Evolutionary conservation across 192 early-diverging fungal genomes (phyloP), one percentile per base, ranked within the genome.

Genomic region (Backusella westeae): DNA sequence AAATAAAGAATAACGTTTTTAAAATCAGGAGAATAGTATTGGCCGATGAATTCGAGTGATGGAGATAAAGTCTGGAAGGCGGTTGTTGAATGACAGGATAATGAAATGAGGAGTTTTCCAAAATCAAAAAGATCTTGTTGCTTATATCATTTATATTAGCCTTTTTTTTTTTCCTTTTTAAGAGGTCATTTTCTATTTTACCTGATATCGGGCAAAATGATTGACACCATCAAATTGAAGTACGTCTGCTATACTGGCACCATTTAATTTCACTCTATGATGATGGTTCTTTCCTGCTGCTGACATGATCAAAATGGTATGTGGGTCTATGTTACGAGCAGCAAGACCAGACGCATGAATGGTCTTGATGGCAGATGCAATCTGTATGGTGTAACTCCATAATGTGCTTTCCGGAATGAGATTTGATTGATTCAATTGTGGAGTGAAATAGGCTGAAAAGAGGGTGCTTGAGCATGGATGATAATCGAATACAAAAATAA

Each of bases 401-500:
- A 97, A 77, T 19, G 83, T 81, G 14, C 83, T 84, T 78, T 95
- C 94, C 14, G 88, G 86, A 10, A 95, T 87, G 23, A 21, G 26
- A 1, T 15, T 42, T 29, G 29, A 3, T 34, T 74, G 9, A 77
- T 76, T 39, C 7, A 39, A 12, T 19, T 83, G 81, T 6, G 86
- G 75, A 4, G 83, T 69, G 72, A 95, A 93, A 79, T 93, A 89
- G 26, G 88, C 89, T 19, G 86, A 83, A 73, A 81, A 83, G 2
- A 96, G 79, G 0, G 94, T 96, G 46, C 82, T 85, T 32, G 92
- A 86, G 15, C 91, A 89, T 10, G 96, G 96, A 84, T 95, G 92
- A 83, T 93, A 97, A 79, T 98, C 96, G 78, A 95, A 96, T 3
- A 98, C 96, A 77, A 99, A 88, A 17, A 98, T 89, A n/a, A 99